These are phyloP conservation scores for Kuraishia cidri DNA, from an alignment of 805 yeast genomes.

Conservation along the genomic window DNA sequence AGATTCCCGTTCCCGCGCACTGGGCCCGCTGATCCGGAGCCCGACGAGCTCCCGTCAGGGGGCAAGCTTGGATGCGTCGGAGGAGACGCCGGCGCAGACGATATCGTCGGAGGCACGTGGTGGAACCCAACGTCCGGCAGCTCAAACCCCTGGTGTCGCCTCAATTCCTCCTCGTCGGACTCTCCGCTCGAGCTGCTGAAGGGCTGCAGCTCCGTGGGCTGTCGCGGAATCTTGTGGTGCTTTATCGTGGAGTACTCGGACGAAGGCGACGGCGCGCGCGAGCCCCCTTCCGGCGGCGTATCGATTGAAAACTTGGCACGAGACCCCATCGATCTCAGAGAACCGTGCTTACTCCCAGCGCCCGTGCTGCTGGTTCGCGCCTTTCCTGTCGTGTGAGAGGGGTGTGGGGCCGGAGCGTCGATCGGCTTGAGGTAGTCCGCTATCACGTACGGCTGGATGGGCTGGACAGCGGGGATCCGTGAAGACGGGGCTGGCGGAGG, in stretches of 20 bases:
- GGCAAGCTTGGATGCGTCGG: not conserved
- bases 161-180: not conserved
- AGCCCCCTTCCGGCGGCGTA: not conserved
- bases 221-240: conserved; percentile 33
- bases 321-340: too few relatives aligned
- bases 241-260: not conserved
- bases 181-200: conserved; percentile 31
- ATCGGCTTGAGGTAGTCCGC: conserved; percentile 66
- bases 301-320: too few relatives aligned
- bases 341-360: not conserved
- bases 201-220: conserved; percentile 51
- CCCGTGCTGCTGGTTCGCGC: not conserved
- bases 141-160: too few relatives aligned
- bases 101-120: not conserved
- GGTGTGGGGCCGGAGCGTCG: conserved; percentile 48
- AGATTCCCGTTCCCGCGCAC: conserved; percentile 15
- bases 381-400: conserved; percentile 5
- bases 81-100: not conserved
- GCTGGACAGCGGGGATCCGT: conserved; percentile 62
- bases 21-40: not conserved
- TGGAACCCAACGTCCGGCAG: not conserved
- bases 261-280: not conserved
- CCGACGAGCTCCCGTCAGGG: not conserved
- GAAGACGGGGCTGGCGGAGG: conserved; percentile 63
- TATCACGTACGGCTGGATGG: conserved; percentile 70